phyloP scores from a whole-genome alignment of 2,329 filamentous ascomycete species.

The Xylogone sp. region DNA sequence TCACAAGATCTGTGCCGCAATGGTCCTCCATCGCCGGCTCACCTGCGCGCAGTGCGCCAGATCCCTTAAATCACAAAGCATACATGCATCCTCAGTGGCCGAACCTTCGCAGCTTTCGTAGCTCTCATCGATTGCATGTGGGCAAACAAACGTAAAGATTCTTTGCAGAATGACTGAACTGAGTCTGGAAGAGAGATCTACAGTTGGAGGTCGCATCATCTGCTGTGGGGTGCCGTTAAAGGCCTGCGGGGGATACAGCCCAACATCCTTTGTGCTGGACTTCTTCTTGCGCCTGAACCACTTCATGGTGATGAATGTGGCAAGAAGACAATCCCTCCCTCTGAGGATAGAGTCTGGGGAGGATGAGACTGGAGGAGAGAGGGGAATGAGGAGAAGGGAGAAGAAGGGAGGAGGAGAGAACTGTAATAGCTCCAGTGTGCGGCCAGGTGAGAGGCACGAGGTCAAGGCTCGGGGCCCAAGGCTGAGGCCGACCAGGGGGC shows the following conservation, averaged over 20 bases:
- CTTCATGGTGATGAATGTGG: conserved; percentile 18
- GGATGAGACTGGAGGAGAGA: background rate
- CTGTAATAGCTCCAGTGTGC: background rate
- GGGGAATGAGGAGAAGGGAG: background rate
- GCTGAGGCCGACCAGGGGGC: background rate
- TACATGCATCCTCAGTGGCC: conserved; percentile 74
- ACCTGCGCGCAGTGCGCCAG: conserved; percentile 75
- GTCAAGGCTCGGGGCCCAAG: background rate
- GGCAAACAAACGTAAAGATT: conserved; percentile 81
- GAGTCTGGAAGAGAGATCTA: conserved; percentile 36
- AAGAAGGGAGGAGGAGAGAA: background rate
- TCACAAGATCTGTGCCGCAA: conserved; percentile 55
- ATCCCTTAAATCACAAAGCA: conserved; percentile 90
- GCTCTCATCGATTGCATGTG: conserved; percentile 71
- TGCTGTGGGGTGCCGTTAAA: background rate
- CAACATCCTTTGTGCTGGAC: conserved; percentile 1
- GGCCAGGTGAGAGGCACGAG: background rate
- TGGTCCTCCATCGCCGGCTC: conserved; percentile 66
- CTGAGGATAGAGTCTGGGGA: background rate
- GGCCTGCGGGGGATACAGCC: background rate
- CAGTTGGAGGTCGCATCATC: background rate
- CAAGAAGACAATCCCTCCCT: background rate
- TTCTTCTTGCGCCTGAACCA: conserved; percentile 22
- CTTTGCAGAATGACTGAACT: conserved; percentile 66
- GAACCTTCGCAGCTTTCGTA: conserved; percentile 83